These are phyloP conservation scores for Rhynchospora pubera DNA, from an alignment of 176 grass and related monocot species.

Conservation along the genomic window DNA sequence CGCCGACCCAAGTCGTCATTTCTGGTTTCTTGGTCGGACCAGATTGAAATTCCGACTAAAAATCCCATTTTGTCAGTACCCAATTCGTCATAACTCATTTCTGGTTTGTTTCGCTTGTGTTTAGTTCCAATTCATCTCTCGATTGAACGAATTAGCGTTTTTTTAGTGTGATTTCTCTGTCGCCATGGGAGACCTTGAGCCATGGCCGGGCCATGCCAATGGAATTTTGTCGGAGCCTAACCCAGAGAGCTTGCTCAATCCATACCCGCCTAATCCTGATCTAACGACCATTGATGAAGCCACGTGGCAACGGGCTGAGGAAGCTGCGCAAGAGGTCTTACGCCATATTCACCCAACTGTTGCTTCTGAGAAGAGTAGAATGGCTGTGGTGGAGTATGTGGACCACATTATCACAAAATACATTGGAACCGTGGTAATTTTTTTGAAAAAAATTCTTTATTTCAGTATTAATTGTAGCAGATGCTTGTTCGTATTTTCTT, in stretches of 20 bases:
- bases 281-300: constrained; percentile 37
- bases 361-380: constrained; percentile 52
- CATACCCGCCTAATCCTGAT: constrained; percentile 37
- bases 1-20: constrained; percentile 17
- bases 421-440: constrained; percentile 39
- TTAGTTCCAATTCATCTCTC: neutral
- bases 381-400: constrained; percentile 59
- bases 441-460: neutral
- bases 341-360: constrained; percentile 58
- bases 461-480: neutral
- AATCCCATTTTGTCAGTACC: neutral
- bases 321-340: constrained; percentile 45
- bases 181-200: constrained; percentile 63
- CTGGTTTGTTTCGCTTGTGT: neutral
- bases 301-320: constrained; percentile 53
- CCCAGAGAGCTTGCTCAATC: neutral
- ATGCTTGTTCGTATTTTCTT: neutral
- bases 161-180: constrained; percentile 8
- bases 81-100: neutral
- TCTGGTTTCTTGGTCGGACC: neutral
- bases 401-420: constrained; percentile 39
- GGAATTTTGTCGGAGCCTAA: constrained; percentile 22
- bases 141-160: neutral
- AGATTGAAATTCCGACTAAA: neutral
- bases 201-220: constrained; percentile 31